A percentile compares a stretch with the other conserved stretches of the same genome.
Conservation (phyloP, 2,329 filamentous ascomycete genomes). For the Botryotinia calthae region DNA sequence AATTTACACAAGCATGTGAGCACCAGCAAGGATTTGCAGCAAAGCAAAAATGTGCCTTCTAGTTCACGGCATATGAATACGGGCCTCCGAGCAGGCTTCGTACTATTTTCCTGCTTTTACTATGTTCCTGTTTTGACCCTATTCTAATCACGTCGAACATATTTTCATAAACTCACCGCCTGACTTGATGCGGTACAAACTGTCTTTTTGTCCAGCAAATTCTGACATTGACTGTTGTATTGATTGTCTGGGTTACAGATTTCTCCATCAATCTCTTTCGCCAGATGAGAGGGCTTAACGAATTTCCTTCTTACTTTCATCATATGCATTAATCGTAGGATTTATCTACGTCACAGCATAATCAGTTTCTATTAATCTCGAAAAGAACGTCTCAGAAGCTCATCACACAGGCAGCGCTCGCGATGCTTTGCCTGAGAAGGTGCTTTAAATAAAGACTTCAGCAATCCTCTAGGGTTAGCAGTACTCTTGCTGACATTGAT, state of each 20-base stretch:
- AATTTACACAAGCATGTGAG: not conserved
- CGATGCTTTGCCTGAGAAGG: not conserved
- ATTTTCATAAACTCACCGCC: not conserved
- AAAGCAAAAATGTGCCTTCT: not conserved
- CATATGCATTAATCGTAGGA: not conserved
- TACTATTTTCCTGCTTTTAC: not conserved
- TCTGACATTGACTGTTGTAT: not conserved
- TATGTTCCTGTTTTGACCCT: not conserved
- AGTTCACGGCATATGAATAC: not conserved
- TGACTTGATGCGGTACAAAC: not conserved
- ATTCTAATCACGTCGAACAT: not conserved
- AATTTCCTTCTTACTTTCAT: not conserved
- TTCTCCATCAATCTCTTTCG: not conserved
- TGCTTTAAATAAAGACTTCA: not conserved
- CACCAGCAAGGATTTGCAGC: not conserved
- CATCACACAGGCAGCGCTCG: not conserved
- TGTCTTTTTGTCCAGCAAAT: not conserved
- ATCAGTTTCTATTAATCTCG: not conserved
- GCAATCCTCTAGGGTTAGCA: not conserved
- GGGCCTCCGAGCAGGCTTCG: not conserved
- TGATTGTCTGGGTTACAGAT: not conserved
- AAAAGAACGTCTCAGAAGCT: not conserved
- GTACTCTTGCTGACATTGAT: not conserved
- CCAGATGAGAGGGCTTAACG: not conserved
- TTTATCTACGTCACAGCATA: not conserved